Evolutionary conservation across 2,329 filamentous ascomycete genomes (phyloP).

Genomic region (Exophiala sp.): DNA sequence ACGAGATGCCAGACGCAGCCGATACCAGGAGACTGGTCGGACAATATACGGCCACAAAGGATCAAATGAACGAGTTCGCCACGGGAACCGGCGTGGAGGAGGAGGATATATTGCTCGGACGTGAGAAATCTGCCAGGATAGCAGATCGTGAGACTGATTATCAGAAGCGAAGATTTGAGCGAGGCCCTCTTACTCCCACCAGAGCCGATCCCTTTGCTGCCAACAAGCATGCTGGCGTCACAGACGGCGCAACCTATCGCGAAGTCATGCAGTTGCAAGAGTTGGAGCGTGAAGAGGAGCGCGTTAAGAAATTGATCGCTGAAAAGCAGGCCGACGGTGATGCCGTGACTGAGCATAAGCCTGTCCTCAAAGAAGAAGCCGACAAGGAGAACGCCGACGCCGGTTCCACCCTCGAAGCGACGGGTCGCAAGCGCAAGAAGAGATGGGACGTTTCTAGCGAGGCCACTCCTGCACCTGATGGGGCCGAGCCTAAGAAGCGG

Average conservation of each 20-base stretch:
- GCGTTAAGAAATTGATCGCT: slow-evolving; percentile 72
- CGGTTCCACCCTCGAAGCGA: slow-evolving; percentile 58
- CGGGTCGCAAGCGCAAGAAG: slow-evolving; percentile 79
- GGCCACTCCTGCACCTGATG: slow-evolving; percentile 46
- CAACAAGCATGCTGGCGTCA: slow-evolving; percentile 60
- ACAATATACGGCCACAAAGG: slow-evolving; percentile 88
- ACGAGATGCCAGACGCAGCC: slow-evolving; percentile 68
- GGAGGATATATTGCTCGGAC: slow-evolving; percentile 77
- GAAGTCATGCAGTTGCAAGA: slow-evolving; percentile 88
- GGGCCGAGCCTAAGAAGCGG: slow-evolving; percentile 62
- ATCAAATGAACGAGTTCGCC: slow-evolving; percentile 91
- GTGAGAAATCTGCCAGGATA: slow-evolving; percentile 86
- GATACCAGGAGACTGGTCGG: slow-evolving; percentile 71
- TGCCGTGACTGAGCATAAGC: slow-evolving; percentile 57
- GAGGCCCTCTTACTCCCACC: slow-evolving; percentile 70
- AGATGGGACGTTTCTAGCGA: slow-evolving; percentile 80
- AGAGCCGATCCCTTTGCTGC: slow-evolving; percentile 79
- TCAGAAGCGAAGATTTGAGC: slow-evolving; percentile 89
- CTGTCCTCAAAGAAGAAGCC: slow-evolving; percentile 61
- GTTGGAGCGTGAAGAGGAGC: slow-evolving; percentile 86
- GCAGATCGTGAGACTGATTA: slow-evolving; percentile 93
- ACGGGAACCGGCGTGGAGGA: slow-evolving; percentile 80
- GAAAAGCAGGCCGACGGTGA: slow-evolving; percentile 55
- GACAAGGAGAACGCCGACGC: slow-evolving; percentile 69
- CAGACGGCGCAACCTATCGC: slow-evolving; percentile 68